A percentile compares a stretch with the other conserved stretches of the same genome.
These are phyloP conservation scores for Mangifera indica DNA, from an alignment of 345 rosid species.

Conservation along the genomic window DNA sequence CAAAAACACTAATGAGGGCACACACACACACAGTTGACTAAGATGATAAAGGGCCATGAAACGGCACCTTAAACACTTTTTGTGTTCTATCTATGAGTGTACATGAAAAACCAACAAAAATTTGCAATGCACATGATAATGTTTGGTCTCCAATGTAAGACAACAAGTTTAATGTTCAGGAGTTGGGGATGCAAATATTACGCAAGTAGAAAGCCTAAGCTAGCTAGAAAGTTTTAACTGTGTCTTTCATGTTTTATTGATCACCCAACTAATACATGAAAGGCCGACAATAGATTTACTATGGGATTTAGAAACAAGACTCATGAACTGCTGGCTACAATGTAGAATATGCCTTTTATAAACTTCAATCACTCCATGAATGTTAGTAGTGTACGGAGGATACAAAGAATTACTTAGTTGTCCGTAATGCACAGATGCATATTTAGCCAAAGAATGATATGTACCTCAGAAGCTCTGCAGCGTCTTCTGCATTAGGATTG, in stretches of 20 bases:
- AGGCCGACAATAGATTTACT: not conserved
- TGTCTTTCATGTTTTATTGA: not conserved
- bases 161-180: not conserved
- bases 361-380: not conserved
- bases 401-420: not conserved
- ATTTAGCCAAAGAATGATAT: not conserved
- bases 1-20: not conserved
- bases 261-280: not conserved
- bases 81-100: too few species aligned
- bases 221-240: not conserved
- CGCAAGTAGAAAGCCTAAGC: not conserved
- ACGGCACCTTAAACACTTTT: too few species aligned
- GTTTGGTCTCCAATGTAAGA: not conserved
- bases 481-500: constrained; percentile 89
- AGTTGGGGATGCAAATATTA: not conserved
- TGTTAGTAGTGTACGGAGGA: not conserved
- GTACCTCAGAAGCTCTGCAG: constrained; percentile 83
- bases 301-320: not conserved
- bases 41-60: not conserved
- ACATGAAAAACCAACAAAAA: not conserved
- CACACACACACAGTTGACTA: not conserved
- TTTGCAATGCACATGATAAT: not conserved
- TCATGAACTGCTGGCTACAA: not conserved
- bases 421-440: not conserved
- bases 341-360: not conserved